Evolutionary conservation across 768 basidiomycete species (phyloP), one percentile per base, ranked within the genome.

Genomic region (Neoboletus magnificus): DNA sequence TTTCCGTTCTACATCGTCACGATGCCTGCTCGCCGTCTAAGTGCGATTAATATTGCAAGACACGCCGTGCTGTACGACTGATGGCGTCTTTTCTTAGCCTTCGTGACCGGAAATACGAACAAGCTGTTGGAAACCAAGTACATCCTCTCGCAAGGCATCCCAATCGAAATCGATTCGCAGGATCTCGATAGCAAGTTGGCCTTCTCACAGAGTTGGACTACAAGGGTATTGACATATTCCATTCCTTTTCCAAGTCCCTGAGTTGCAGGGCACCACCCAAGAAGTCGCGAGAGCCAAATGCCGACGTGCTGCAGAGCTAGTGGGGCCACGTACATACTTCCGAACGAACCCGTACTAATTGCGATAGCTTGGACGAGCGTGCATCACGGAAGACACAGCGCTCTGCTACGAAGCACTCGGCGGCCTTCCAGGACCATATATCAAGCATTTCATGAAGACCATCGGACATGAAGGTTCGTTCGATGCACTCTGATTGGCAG

Each of bases 361-460:
- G 39, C 23, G 10, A 27, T 35, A 78, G 74, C 63, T 85, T 11
- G 77, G 78, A 32, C 77, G 78, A 0, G 77, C 85, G 9, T 83
- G 82, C 60, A 84, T 85, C 63, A 93, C 91, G 0, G 93, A 99
- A 74, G 97, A 99, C 69, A 99, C 97, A 0, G 93, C 97, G 0
- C 81, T 99, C 7, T 91, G 88, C 61, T 98, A 92, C 66, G 83
- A 85, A 57, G 94, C 97, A 0, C 76, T 98, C 18, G 82, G 86
- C 20, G 96, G 93, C 0, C 81, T 99, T 4, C 97, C 97, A 2
- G 97, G 97, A 0, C 96, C 96, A 0, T 99, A 96, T 74, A 95
- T 99, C 78, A 99, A 99, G 66, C 79, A 91, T 60, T 99, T 99
- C 71, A 74, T 98, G 71, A 78, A 79, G 42, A 80, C 79, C 25